Conservation (phyloP, 352 stramenopile genomes). For the Pythium biforme region DNA sequence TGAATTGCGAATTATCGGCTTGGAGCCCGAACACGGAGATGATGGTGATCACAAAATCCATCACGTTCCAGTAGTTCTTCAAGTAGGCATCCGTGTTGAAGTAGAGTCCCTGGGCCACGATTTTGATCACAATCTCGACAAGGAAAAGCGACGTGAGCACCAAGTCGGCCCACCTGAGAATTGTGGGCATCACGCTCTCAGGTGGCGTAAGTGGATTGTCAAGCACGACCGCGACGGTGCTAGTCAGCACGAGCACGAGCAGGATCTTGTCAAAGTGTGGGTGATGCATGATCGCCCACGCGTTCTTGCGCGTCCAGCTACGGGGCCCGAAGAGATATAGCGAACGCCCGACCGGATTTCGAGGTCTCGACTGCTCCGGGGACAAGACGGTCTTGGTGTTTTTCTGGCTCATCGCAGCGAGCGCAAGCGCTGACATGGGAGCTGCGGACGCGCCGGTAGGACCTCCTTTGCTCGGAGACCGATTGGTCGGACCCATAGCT, state of each 20-base stretch:
- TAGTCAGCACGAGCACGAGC: conserved; percentile 64
- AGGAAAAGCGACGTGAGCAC: conserved; percentile 68
- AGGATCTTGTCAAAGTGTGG: conserved; percentile 68
- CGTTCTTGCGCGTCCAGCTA: conserved; percentile 34
- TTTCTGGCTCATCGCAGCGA: conserved; percentile 28
- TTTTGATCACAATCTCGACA: conserved; percentile 77
- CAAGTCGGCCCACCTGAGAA: conserved; percentile 49
- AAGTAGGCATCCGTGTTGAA: conserved; percentile 65
- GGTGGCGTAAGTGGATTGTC: conserved; percentile 71
- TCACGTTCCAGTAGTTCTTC: conserved; percentile 76
- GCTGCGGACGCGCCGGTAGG: neutral
- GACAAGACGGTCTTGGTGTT: conserved; percentile 20
- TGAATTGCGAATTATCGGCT: conserved; percentile 24
- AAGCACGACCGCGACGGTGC: conserved; percentile 61
- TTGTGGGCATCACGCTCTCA: conserved; percentile 20
- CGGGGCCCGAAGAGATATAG: conserved; percentile 36
- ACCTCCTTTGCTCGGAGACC: neutral
- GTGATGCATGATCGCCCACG: conserved; percentile 44
- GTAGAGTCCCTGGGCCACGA: conserved; percentile 65
- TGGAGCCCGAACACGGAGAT: conserved; percentile 35
- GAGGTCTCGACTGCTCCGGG: neutral
- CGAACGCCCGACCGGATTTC: conserved; percentile 28
- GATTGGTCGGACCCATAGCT: neutral
- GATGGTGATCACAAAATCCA: conserved; percentile 82
- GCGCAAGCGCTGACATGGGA: conserved; percentile 26